Evolutionary conservation across 2,329 filamentous ascomycete genomes (phyloP), one percentile per base, ranked within the genome.

Genomic region (Amauroascus niger): DNA sequence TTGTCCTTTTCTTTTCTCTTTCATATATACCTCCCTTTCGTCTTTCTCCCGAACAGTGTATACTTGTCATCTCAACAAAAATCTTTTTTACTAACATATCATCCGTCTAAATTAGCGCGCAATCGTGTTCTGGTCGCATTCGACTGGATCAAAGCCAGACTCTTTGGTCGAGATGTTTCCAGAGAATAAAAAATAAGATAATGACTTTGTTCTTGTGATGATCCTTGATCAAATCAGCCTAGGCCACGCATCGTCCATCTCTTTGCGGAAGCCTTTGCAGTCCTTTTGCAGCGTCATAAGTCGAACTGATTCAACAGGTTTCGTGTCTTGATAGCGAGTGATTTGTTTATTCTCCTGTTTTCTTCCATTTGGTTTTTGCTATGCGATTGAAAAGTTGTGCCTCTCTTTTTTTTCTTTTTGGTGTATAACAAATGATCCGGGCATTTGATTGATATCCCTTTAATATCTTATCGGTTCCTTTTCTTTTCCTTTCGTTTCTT

Each of bases 91-190:
- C 18, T 54, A 24, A 41, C 54, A 49, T 56, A n/a, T 13, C 24
- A 13, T 1, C 28, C 16, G 39, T 55, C 37, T 49, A 51, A 18
- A 45, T 30, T 60, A 94, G 88, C 88, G 58, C 88, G 93, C 64
- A 98, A 98, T 77, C 85, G 93, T 69, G 81, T 97, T 63, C 80
- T 98, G 49, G 93, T 98, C 63, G 76, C 88, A 60, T 78, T 95
- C 65, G 93, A 98, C 75, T 98, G 93, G 93, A 71, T 91, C 70
- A 98, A 98, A 80, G 89, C 90, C 63, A 95, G 94, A 77, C 75
- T 93, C 57, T 98, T 98, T 67, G 93, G 93, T 58, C 89, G 93
- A 69, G 93, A 98, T 66, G 88, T 97, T 54, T 74, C 72, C 41
- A 65, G 72, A 58, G 72, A 75, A 65, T 75, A 72, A 33, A 53